Evolutionary conservation across 768 basidiomycete species (phyloP).

Genomic region (Xanthoconium stramineum): DNA sequence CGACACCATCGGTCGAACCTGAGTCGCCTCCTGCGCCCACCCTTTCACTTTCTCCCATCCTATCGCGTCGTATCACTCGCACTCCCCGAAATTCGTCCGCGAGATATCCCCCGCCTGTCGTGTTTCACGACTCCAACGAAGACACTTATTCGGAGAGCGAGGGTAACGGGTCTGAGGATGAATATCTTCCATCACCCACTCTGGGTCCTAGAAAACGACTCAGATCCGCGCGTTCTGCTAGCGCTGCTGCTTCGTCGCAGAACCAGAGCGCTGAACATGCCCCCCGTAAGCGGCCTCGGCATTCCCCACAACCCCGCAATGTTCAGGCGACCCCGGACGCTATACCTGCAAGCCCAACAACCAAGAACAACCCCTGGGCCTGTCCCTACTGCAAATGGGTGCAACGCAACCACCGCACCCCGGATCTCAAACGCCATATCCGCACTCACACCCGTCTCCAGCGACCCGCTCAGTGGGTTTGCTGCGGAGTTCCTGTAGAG

Average conservation of each 20-base stretch:
- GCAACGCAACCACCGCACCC: slow-evolving; percentile 48
- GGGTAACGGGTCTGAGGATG: slow-evolving; percentile 41
- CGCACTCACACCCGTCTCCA: slow-evolving; percentile 44
- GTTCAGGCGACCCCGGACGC: slow-evolving; percentile 34
- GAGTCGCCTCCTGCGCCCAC: not conserved
- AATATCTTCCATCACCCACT: slow-evolving; percentile 41
- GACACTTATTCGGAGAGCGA: slow-evolving; percentile 38
- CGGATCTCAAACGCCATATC: slow-evolving; percentile 60
- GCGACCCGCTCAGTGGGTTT: slow-evolving; percentile 37
- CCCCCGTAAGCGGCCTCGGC: slow-evolving; percentile 28
- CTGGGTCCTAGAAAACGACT: slow-evolving; percentile 34
- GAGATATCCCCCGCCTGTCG: not conserved
- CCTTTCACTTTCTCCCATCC: not conserved
- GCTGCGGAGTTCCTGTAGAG: slow-evolving; percentile 33
- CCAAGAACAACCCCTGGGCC: slow-evolving; percentile 35
- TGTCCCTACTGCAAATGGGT: slow-evolving; percentile 50
- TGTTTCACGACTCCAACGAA: slow-evolving; percentile 17
- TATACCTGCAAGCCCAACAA: slow-evolving; percentile 11
- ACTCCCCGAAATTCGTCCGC: slow-evolving; percentile 5
- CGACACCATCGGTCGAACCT: not conserved
- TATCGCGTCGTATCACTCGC: slow-evolving; percentile 15
- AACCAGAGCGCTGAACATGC: slow-evolving; percentile 4
- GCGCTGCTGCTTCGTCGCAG: slow-evolving; percentile 1
- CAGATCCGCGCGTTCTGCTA: slow-evolving; percentile 14
- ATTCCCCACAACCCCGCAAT: slow-evolving; percentile 44